These are phyloP conservation scores for Dactylellina parvicollis DNA, from an alignment of 2,329 filamentous ascomycete genomes.

Conservation along the genomic window DNA sequence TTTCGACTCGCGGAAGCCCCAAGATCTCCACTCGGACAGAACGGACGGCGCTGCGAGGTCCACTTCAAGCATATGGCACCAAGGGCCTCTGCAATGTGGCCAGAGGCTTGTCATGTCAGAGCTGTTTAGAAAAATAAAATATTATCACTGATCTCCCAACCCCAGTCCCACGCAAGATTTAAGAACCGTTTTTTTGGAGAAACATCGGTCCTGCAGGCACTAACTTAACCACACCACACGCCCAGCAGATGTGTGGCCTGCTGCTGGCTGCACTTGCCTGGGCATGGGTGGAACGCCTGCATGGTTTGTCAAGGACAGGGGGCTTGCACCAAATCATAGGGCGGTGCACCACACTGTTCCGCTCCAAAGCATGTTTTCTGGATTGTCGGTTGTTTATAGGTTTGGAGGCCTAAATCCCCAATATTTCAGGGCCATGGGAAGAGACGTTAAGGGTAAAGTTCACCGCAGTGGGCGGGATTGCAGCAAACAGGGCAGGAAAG, in stretches of 20 bases:
- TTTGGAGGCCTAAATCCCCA: constrained; percentile 54
- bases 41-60: constrained; percentile 48
- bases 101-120: constrained; percentile 53
- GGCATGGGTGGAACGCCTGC: constrained; percentile 48
- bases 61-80: constrained; percentile 51
- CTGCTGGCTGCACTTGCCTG: constrained; percentile 28
- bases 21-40: constrained; percentile 52
- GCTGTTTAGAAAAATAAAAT: constrained; percentile 28
- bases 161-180: constrained; percentile 52
- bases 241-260: constrained; percentile 40
- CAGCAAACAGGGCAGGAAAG: constrained; percentile 41
- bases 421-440: constrained; percentile 52
- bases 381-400: constrained; percentile 51
- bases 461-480: constrained; percentile 27
- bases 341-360: constrained; percentile 53
- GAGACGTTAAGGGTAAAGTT: constrained; percentile 44
- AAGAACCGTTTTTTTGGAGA: constrained; percentile 54
- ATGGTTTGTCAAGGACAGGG: constrained; percentile 54
- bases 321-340: constrained; percentile 52
- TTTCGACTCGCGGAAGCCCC: constrained; percentile 47
- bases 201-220: constrained; percentile 51
- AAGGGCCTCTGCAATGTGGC: constrained; percentile 51
- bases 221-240: constrained; percentile 47
- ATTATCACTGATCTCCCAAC: constrained; percentile 46
- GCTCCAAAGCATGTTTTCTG: constrained; percentile 52